A percentile compares a stretch with the other conserved stretches of the same genome.
Conservation (phyloP, 305 asterid species). For the Plantago coronopus region DNA sequence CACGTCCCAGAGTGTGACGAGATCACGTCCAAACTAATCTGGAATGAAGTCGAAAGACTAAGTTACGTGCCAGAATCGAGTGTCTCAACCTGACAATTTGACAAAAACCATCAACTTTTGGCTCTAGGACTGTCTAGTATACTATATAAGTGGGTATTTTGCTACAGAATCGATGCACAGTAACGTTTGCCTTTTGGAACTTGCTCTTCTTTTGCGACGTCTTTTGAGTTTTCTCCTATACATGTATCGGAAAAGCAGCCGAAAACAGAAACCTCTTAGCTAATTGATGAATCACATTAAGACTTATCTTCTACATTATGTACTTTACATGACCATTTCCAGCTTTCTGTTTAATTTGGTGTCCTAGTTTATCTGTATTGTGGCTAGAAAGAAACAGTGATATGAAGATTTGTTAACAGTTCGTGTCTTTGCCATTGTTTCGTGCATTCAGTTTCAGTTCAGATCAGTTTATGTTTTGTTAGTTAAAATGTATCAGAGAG, state of each 20-base stretch:
- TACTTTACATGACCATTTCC: not conserved
- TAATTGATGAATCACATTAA: not conserved
- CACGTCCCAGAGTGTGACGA: slow-evolving; percentile 74
- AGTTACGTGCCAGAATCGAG: slow-evolving; percentile 37
- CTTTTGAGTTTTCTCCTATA: not conserved
- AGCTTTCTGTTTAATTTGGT: not conserved
- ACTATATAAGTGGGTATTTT: slow-evolving; percentile 23
- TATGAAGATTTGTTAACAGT: too few species aligned
- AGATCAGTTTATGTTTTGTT: too few species aligned
- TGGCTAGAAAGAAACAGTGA: too few species aligned
- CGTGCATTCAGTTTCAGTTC: too few species aligned
- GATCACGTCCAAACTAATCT: slow-evolving; percentile 55
- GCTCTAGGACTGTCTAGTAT: slow-evolving; percentile 24
- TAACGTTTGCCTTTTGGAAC: slow-evolving; percentile 24
- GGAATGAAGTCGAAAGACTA: slow-evolving; percentile 67
- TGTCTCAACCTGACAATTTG: slow-evolving; percentile 24
- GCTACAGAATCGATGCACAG: slow-evolving; percentile 27
- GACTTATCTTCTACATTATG: not conserved
- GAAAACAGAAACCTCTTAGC: not conserved
- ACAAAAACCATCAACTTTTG: slow-evolving; percentile 19
- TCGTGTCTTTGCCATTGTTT: too few species aligned
- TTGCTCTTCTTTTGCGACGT: not conserved
- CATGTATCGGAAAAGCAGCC: slow-evolving; percentile 6
- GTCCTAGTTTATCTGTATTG: not conserved
- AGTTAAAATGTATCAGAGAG: too few species aligned